Conservation (phyloP, 2,329 filamentous ascomycete species). For the Talaromyces sp. region DNA sequence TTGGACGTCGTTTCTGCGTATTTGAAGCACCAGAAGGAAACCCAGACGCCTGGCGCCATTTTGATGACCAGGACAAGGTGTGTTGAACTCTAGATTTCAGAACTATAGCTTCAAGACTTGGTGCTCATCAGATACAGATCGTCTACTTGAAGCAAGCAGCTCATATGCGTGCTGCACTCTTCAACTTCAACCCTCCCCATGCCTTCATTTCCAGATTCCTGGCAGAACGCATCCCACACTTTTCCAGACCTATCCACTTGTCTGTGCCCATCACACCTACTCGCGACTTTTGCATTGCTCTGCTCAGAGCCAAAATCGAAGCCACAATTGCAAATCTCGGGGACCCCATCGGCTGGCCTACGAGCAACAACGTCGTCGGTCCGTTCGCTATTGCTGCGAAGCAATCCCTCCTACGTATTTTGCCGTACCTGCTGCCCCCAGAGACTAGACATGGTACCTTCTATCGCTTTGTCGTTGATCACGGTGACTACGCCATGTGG, state of each 20-base stretch:
- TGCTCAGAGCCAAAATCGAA: neutral
- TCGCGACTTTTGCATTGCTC: neutral
- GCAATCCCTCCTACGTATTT: neutral
- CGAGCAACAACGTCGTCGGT: neutral
- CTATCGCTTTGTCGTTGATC: neutral
- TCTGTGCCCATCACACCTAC: neutral
- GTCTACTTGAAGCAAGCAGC: neutral
- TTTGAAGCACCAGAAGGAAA: neutral
- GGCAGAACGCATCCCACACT: neutral
- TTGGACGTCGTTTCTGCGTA: neutral
- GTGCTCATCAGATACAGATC: neutral
- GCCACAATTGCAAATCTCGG: neutral
- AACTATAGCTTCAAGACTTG: neutral
- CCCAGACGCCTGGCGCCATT: neutral
- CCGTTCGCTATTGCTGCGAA: neutral
- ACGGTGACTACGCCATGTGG: neutral
- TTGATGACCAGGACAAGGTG: neutral
- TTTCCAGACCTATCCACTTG: neutral
- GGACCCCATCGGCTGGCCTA: neutral
- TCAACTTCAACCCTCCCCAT: neutral
- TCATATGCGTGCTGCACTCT: neutral
- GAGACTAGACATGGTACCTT: neutral
- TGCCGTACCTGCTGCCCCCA: neutral
- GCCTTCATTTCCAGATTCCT: neutral
- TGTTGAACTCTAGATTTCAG: neutral